Evolutionary conservation across 2,329 filamentous ascomycete genomes (phyloP), one percentile per base, ranked within the genome.

Genomic region (Diaporthe citri): DNA sequence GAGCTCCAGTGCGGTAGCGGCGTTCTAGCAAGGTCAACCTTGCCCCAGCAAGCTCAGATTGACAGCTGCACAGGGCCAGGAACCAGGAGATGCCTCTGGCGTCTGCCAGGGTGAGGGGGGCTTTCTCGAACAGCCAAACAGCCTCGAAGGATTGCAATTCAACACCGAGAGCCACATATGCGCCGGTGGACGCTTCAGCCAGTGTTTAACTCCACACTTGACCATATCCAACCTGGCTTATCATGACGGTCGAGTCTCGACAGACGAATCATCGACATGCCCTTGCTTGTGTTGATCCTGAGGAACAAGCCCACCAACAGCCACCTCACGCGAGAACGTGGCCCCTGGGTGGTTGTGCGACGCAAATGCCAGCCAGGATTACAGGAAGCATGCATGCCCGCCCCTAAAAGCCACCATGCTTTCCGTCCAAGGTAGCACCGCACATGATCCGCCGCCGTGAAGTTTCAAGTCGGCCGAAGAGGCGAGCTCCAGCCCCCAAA

Each of bases 351-450:
- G 22, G 22, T 28, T 52, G 64, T 51, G 43, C 62, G 31, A 67
- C 62, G 31, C 31, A 20, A 10, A 36, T 52, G 46, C n/a, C 22
- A 52, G 46, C 46, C 31, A 25, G 36, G 36, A 39, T 39, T 39
- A 10, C 36, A 39, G 62, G 31, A 48, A 51, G 60, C 43, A 48
- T 64, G 41, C 60, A 25, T 22, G 39, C 9, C 1, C 17, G 31
- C 31, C 56, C 25, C 60, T 20, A 22, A 31, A 20, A 31, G 28
- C 25, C 31, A 34, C 28, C 41, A 36, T 36, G 43, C 62, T 51
- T 67, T 52, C 62, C 62, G 62, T 52, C 62, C 34, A 25, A 22
- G 28, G 43, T 52, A 67, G 62, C 46, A 67, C 28, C n/a, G 62
- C 62, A 67, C 31, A 51, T 67, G 31, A 13, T 51, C 62, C 62